Evolutionary conservation across 163 green algal genomes (phyloP).

Genomic region (Scenedesmus sp.): DNA sequence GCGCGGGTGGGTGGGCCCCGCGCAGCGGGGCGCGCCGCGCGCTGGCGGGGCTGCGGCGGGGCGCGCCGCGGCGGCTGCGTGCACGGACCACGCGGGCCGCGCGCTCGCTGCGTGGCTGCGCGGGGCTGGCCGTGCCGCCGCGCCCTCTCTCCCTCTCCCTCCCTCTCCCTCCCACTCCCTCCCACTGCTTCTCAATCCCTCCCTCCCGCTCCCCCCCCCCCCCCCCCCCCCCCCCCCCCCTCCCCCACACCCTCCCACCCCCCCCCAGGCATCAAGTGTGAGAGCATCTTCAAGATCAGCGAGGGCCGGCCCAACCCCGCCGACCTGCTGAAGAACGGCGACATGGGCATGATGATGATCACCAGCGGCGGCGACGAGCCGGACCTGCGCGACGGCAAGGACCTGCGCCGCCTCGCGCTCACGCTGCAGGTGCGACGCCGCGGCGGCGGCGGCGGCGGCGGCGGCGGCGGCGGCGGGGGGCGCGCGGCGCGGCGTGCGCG

Average conservation of each 20-base stretch:
- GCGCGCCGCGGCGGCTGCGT: no score
- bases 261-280: conserved; percentile 64
- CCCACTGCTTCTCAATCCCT: no score
- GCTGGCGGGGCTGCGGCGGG: no score
- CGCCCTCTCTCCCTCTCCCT: no score
- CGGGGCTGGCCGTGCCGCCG: no score
- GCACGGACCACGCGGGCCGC: no score
- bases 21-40: no score
- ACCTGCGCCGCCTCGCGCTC: conserved; percentile 91
- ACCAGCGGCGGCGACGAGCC: conserved; percentile 85
- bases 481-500: no score
- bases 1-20: neutral
- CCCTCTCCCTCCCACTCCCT: no score
- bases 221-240: neutral
- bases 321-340: conserved; percentile 88
- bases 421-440: conserved; percentile 77
- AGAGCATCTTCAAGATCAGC: conserved; percentile 95
- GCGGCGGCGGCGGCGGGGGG: no score
- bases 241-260: neutral
- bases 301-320: conserved; percentile 93
- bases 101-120: no score
- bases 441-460: no score
- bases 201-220: neutral
- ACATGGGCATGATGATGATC: conserved; percentile 89
- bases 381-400: conserved; percentile 89